Conservation (phyloP, 2,329 filamentous ascomycete species). For the Stenocarpella maydis region DNA sequence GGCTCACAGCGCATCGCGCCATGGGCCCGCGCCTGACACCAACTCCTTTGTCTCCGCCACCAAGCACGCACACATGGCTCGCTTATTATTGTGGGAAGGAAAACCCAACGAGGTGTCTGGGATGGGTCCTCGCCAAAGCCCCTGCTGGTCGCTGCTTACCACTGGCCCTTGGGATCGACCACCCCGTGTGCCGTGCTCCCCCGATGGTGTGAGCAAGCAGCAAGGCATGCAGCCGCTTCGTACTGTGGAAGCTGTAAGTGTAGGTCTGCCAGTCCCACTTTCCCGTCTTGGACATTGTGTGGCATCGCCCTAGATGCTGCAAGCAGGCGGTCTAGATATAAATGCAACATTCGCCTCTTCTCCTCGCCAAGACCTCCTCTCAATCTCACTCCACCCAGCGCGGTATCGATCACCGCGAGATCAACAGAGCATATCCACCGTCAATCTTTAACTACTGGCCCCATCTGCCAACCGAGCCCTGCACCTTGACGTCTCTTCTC, state of each 20-base stretch:
- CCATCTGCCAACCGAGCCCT: neutral
- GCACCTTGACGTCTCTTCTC: slow-evolving; percentile 6
- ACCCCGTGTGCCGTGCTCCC: neutral
- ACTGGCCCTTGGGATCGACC: neutral
- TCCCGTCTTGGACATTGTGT: slow-evolving; percentile 8
- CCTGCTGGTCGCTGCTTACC: too few species aligned
- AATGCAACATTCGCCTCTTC: slow-evolving; percentile 23
- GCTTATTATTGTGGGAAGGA: neutral
- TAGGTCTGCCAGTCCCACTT: neutral
- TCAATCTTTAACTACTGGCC: slow-evolving; percentile 21
- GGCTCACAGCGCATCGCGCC: neutral
- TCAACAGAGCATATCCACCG: neutral
- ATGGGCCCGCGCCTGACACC: slow-evolving; percentile 5
- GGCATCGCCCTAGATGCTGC: slow-evolving; percentile 8
- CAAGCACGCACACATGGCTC: neutral
- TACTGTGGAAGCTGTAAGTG: slow-evolving; percentile 12
- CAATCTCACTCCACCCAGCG: neutral
- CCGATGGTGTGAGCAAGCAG: neutral
- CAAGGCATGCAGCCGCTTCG: neutral
- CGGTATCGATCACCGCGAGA: slow-evolving; percentile 25
- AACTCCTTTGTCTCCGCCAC: slow-evolving; percentile 16
- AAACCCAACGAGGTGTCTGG: slow-evolving; percentile 7
- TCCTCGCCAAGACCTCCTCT: slow-evolving; percentile 10
- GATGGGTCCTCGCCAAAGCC: neutral
- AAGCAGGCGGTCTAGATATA: slow-evolving; percentile 20